Conservation (phyloP, 2,329 filamentous ascomycete genomes). For the Stromatinia cepivora region DNA sequence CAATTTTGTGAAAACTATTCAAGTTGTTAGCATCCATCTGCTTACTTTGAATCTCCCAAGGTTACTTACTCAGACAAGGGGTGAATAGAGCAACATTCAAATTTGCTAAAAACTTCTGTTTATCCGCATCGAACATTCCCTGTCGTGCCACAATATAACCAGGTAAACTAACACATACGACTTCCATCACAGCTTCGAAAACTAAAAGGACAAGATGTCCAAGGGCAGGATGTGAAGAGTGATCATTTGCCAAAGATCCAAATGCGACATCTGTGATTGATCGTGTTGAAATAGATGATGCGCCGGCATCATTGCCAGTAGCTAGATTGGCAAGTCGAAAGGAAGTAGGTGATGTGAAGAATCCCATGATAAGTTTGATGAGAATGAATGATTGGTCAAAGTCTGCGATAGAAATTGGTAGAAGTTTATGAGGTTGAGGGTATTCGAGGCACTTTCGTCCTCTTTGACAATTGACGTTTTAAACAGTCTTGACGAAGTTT, state of each 20-base stretch:
- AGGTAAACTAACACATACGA: constrained; percentile 90
- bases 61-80: constrained; percentile 80
- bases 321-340: constrained; percentile 45
- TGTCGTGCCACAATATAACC: constrained; percentile 88
- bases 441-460: constrained; percentile 18
- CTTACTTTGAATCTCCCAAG: neutral
- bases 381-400: neutral
- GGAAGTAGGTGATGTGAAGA: constrained; percentile 51
- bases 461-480: constrained; percentile 5
- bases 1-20: constrained; percentile 88
- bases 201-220: constrained; percentile 52
- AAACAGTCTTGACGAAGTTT: neutral
- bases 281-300: constrained; percentile 31
- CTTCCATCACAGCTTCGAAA: constrained; percentile 91
- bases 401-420: neutral
- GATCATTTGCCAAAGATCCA: constrained; percentile 31
- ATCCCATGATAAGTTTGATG: constrained; percentile 39
- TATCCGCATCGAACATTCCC: constrained; percentile 92
- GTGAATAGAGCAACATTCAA: constrained; percentile 96
- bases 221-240: constrained; percentile 47
- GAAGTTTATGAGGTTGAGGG: neutral
- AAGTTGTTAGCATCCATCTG: constrained; percentile 24
- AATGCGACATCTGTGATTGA: constrained; percentile 35
- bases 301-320: constrained; percentile 34
- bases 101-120: constrained; percentile 95